These are phyloP conservation scores for Diaporthe vaccinii DNA, from an alignment of 2,329 filamentous ascomycete genomes.

Conservation along the genomic window DNA sequence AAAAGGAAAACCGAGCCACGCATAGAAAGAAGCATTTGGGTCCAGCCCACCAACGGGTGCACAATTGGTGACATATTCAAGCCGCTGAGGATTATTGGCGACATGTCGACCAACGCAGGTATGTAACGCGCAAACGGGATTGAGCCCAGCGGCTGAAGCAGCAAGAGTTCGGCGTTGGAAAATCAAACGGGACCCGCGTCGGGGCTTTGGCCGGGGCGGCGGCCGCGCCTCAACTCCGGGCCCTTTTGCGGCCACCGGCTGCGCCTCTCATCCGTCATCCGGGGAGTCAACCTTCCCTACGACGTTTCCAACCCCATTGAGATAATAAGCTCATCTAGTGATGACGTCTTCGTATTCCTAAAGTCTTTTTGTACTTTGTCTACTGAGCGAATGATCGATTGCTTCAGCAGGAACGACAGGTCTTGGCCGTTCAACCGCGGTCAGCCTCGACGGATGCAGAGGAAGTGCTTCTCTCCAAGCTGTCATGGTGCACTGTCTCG, in stretches of 20 bases:
- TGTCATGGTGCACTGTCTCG: background rate
- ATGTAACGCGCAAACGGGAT: background rate
- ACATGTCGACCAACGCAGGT: conserved; percentile 10
- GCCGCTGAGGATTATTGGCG: background rate
- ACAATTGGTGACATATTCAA: conserved; percentile 14
- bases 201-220: conserved; percentile 12
- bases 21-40: conserved; percentile 10
- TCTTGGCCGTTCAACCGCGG: background rate
- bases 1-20: background rate
- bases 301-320: background rate
- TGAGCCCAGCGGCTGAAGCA: conserved; percentile 21
- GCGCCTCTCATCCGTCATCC: conserved; percentile 17
- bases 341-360: conserved; percentile 1
- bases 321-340: conserved; percentile 19
- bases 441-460: background rate
- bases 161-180: conserved; percentile 17
- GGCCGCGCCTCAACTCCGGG: conserved; percentile 12
- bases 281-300: background rate
- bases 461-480: background rate
- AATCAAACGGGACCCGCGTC: conserved; percentile 18
- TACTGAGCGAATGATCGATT: background rate
- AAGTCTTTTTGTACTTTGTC: background rate
- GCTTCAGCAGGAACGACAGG: background rate
- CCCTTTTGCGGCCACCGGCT: conserved; percentile 13
- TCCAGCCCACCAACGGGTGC: conserved; percentile 3